Conservation (phyloP, 345 rosid genomes). For the Citrus maxima region DNA sequence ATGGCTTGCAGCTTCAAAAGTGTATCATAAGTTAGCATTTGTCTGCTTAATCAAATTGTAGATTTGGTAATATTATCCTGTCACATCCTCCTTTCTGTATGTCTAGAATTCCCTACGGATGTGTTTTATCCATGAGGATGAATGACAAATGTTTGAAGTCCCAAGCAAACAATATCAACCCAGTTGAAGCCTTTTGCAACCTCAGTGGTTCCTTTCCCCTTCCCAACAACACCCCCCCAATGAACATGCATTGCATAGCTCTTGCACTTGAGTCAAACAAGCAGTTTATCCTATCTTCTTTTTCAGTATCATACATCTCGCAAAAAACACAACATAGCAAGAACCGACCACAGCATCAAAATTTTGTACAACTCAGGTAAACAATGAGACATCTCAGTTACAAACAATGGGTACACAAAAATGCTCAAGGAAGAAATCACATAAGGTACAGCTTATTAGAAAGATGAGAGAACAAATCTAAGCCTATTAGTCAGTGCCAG, state of each 20-base stretch:
- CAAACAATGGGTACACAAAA: background rate
- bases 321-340: background rate
- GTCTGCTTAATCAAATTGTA: no score
- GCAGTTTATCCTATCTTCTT: no score
- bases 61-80: no score
- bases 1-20: no score
- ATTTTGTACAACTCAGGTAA: background rate
- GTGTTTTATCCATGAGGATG: background rate
- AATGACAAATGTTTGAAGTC: background rate
- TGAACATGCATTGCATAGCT: background rate
- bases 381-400: background rate
- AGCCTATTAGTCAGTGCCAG: slow-evolving; percentile 34
- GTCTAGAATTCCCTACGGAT: no score
- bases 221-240: no score
- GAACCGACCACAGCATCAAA: background rate
- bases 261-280: background rate
- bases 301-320: no score
- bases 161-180: no score
- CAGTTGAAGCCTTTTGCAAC: no score
- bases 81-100: no score
- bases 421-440: background rate
- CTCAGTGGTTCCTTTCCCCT: background rate
- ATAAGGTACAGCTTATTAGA: background rate
- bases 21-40: no score
- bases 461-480: background rate